These are phyloP conservation scores for Colletotrichum coccodes DNA, from an alignment of 2,329 filamentous ascomycete species.

Conservation along the genomic window DNA sequence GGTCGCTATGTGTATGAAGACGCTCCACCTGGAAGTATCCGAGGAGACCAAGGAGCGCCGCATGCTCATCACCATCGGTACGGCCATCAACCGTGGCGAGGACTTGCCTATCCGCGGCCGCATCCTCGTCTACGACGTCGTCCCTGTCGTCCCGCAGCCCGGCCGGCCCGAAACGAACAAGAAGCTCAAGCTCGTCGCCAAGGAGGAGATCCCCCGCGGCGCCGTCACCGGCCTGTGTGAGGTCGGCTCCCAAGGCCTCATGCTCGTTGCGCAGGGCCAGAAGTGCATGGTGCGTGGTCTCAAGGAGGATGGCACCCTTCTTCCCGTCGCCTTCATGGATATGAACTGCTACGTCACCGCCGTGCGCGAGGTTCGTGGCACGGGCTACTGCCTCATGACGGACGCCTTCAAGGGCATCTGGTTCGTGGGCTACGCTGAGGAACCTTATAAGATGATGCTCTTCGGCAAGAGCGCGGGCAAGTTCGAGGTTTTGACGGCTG, in stretches of 20 bases:
- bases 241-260: slow-evolving; percentile 86
- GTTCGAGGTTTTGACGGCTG: slow-evolving; percentile 82
- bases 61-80: slow-evolving; percentile 85
- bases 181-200: slow-evolving; percentile 85
- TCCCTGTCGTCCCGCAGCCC: slow-evolving; percentile 90
- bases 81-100: slow-evolving; percentile 87
- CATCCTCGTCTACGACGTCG: slow-evolving; percentile 91
- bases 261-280: slow-evolving; percentile 92
- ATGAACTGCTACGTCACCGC: slow-evolving; percentile 93
- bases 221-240: slow-evolving; percentile 88
- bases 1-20: slow-evolving; percentile 82
- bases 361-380: slow-evolving; percentile 84
- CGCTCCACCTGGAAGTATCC: slow-evolving; percentile 87
- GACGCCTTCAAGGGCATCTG: slow-evolving; percentile 95
- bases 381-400: slow-evolving; percentile 86
- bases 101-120: slow-evolving; percentile 87
- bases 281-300: slow-evolving; percentile 97
- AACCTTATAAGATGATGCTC: slow-evolving; percentile 94
- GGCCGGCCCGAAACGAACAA: slow-evolving; percentile 86
- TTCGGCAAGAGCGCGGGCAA: slow-evolving; percentile 87
- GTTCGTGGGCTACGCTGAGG: slow-evolving; percentile 96
- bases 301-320: slow-evolving; percentile 91
- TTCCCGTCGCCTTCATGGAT: slow-evolving; percentile 97
- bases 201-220: slow-evolving; percentile 91
- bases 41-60: slow-evolving; percentile 90